Evolutionary conservation across 1,284 basidiomycete species (phyloP).

Genomic region (Tilletia indica): DNA sequence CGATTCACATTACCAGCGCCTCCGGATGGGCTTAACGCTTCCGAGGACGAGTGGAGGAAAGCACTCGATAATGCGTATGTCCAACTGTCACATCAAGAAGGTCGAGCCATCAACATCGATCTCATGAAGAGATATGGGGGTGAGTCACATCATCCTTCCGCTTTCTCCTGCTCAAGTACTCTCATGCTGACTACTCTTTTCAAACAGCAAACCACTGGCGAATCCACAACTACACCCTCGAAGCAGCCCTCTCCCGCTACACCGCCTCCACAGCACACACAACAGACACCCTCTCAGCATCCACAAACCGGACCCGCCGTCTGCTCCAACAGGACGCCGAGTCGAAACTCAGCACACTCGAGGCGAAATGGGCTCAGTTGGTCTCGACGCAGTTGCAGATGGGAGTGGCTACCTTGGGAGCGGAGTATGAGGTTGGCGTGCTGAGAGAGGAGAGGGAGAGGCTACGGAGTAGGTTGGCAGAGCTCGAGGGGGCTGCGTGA

Average conservation of each 20-base stretch:
- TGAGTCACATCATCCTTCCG: neutral
- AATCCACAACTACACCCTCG: conserved; percentile 10
- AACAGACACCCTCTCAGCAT: conserved; percentile 4
- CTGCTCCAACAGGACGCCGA: conserved; percentile 10
- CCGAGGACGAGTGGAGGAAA: conserved; percentile 4
- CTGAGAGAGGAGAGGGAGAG: neutral
- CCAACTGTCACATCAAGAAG: conserved; percentile 7
- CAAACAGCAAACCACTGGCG: conserved; percentile 8
- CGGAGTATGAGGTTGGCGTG: neutral
- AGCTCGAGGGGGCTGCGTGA: neutral
- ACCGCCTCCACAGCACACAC: neutral
- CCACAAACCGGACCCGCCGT: neutral
- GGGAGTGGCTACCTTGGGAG: neutral
- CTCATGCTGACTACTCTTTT: neutral
- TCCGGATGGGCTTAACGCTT: neutral
- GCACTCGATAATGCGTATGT: conserved; percentile 9
- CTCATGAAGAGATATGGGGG: conserved; percentile 13
- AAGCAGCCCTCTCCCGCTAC: neutral
- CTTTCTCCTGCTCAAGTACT: neutral
- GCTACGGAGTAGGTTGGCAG: neutral
- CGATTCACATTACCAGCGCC: conserved; percentile 2
- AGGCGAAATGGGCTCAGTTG: neutral
- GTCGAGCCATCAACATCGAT: conserved; percentile 14
- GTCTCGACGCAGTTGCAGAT: conserved; percentile 14
- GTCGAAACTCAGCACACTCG: neutral